Percentiles rank a stretch among this genome's conserved stretches.
Evolutionary conservation across 2,329 filamentous ascomycete genomes (phyloP).

Genomic region (Calonectria multiphialidica): DNA sequence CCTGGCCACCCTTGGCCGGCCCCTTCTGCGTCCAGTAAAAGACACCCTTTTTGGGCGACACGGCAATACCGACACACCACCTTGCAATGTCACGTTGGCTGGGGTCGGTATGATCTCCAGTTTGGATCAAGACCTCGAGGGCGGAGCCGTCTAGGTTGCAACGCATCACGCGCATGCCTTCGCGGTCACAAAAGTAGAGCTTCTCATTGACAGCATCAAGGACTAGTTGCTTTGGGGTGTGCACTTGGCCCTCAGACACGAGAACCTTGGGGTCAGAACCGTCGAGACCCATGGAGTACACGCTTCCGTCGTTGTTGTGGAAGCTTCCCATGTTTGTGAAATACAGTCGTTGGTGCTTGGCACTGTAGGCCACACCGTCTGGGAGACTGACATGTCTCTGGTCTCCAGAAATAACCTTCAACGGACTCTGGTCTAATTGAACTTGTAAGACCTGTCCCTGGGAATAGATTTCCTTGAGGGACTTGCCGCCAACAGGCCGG

Average conservation of each 20-base stretch:
- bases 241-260: conserved; percentile 55
- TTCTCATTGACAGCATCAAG: conserved; percentile 45
- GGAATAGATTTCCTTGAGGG: background rate
- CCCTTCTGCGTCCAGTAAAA: conserved; percentile 75
- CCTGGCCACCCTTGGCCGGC: conserved; percentile 59
- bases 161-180: conserved; percentile 55
- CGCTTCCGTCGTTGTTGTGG: conserved; percentile 53
- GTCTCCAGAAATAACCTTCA: background rate
- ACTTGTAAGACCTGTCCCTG: background rate
- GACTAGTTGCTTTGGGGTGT: conserved; percentile 63
- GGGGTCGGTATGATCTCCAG: conserved; percentile 38
- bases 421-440: background rate
- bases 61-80: conserved; percentile 69
- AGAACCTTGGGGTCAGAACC: conserved; percentile 59
- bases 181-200: conserved; percentile 59
- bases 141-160: conserved; percentile 54
- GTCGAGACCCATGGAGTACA: conserved; percentile 61
- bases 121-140: conserved; percentile 55
- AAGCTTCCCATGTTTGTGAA: conserved; percentile 55
- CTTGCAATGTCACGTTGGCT: conserved; percentile 45
- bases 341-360: background rate
- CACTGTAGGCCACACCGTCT: background rate
- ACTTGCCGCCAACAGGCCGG: background rate
- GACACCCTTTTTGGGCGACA: conserved; percentile 55
- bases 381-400: background rate